Percentiles rank a stretch among this genome's conserved stretches.
phyloP scores from a whole-genome alignment of 2,329 filamentous ascomycete genomes.

The Colletotrichum sp. region DNA sequence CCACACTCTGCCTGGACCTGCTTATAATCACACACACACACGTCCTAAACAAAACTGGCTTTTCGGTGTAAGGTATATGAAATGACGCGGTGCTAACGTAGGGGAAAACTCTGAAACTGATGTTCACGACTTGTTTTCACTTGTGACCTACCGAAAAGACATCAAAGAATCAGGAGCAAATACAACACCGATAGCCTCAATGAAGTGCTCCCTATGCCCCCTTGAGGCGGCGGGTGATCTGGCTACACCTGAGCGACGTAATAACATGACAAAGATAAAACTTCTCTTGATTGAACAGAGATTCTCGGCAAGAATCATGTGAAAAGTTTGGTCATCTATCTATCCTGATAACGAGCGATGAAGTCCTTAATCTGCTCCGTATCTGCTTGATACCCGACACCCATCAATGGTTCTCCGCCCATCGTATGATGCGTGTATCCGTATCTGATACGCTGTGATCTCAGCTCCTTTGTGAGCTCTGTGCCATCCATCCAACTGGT shows the following conservation, averaged over 20 bases:
- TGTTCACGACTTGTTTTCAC: not conserved
- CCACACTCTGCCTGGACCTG: not conserved
- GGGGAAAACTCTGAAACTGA: not conserved
- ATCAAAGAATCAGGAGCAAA: not conserved
- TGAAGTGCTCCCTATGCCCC: not conserved
- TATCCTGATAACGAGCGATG: not conserved
- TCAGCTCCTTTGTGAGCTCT: not conserved
- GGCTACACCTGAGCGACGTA: not conserved
- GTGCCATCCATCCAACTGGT: not conserved
- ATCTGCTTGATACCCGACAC: not conserved
- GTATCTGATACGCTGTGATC: not conserved
- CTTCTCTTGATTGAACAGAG: not conserved
- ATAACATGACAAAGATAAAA: not conserved
- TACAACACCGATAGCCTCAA: not conserved
- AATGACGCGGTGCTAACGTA: not conserved
- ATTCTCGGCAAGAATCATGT: fast-evolving
- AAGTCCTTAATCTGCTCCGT: not conserved
- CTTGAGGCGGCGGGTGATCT: not conserved
- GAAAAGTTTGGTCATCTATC: not conserved
- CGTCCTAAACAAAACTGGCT: not conserved
- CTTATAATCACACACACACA: not conserved
- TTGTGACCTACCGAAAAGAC: fast-evolving
- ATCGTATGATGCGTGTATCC: not conserved
- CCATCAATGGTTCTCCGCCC: not conserved
- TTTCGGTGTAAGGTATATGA: fast-evolving